phyloP scores from a whole-genome alignment of 176 grass and related monocot species.

The Musa itinerans region DNA sequence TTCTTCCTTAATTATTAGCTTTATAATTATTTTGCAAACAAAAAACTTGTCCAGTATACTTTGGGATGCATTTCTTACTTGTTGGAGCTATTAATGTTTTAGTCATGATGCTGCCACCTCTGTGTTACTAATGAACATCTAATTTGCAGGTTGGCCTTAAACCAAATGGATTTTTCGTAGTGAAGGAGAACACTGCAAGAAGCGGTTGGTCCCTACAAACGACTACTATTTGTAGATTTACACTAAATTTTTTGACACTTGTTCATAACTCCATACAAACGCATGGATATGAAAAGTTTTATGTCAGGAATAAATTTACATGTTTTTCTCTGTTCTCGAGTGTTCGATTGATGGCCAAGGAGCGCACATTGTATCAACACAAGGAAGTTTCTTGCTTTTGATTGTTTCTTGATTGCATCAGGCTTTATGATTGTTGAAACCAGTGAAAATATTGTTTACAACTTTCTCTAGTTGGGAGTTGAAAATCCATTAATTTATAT shows the following conservation, averaged over 20 bases:
- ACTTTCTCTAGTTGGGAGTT: neutral
- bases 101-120: conserved; percentile 13
- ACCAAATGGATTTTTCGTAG: conserved; percentile 81
- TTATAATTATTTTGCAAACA: neutral
- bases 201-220: conserved; percentile 34
- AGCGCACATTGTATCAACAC: neutral
- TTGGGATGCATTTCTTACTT: neutral
- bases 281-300: neutral
- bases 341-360: neutral
- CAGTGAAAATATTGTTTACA: neutral
- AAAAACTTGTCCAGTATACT: too few relatives aligned
- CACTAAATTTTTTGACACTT: too few relatives aligned
- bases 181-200: conserved; percentile 91
- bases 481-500: neutral
- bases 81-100: neutral
- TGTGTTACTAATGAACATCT: neutral
- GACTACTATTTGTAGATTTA: neutral
- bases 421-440: too few relatives aligned
- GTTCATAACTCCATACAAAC: too few relatives aligned
- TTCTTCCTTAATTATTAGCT: neutral
- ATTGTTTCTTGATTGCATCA: neutral
- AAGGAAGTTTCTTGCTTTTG: neutral
- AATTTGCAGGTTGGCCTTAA: conserved; percentile 73
- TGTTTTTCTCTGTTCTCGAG: neutral
- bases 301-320: neutral